Evolutionary conservation across 192 early-diverging fungal species (phyloP).

Genomic region (Entomortierella lignicola): DNA sequence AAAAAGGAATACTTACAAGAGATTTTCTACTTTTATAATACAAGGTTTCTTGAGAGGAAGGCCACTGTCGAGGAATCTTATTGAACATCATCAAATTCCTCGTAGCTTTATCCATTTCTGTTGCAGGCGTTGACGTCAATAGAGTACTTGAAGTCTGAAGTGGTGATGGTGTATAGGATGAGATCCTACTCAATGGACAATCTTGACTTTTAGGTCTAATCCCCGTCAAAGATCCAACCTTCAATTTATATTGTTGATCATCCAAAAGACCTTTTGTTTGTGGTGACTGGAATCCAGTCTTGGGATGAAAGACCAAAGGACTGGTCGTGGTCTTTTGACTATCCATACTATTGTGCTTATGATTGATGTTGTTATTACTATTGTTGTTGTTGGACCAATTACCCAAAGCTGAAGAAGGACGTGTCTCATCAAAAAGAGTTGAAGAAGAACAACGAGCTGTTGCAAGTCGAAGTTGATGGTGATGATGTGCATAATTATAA

Average conservation of each 20-base stretch:
- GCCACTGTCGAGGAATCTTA: conserved; percentile 51
- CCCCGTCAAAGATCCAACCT: conserved; percentile 40
- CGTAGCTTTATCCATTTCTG: conserved; percentile 42
- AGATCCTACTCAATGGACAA: too few relatives aligned
- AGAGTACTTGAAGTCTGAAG: conserved; percentile 18
- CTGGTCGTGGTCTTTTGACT: conserved; percentile 10
- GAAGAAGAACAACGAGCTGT: conserved; percentile 47
- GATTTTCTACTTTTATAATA: conserved; percentile 23
- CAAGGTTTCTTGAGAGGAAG: conserved; percentile 49
- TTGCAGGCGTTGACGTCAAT: conserved; percentile 28
- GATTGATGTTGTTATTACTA: too few relatives aligned
- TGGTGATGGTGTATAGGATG: conserved; percentile 14
- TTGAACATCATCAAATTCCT: conserved; percentile 54
- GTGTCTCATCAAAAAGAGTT: conserved; percentile 41
- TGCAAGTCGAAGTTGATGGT: conserved; percentile 17
- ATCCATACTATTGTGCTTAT: conserved; percentile 4
- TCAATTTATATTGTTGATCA: neutral
- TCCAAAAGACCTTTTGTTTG: neutral
- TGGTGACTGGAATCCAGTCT: neutral
- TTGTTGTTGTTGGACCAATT: conserved; percentile 23
- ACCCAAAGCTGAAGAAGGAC: conserved; percentile 7
- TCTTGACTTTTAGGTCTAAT: too few relatives aligned
- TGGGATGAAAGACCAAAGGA: conserved; percentile 2
- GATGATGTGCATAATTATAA: conserved; percentile 1
- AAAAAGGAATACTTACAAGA: conserved; percentile 9